Evolutionary conservation across 2,329 filamentous ascomycete genomes (phyloP).

Genomic region (Fusarium sp.): DNA sequence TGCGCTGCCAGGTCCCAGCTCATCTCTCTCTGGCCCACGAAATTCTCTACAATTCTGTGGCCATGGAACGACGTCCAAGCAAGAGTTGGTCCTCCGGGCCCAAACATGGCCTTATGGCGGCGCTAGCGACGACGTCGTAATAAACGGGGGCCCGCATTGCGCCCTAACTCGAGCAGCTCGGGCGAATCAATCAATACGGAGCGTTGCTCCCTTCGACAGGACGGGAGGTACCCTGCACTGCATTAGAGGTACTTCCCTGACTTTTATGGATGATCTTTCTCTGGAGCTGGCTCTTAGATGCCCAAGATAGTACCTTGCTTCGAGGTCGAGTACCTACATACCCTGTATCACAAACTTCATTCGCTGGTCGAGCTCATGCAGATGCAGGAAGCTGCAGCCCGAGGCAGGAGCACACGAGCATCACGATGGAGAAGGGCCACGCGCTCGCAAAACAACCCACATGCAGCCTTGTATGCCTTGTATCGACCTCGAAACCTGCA

Average conservation of each 20-base stretch:
- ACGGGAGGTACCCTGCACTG: conserved; percentile 20
- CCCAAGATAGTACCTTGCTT: conserved; percentile 37
- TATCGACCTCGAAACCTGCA: conserved; percentile 4
- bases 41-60: background rate
- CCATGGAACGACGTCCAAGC: conserved; percentile 9
- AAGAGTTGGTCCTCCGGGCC: conserved; percentile 21
- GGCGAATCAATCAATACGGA: conserved; percentile 39
- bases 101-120: conserved; percentile 32
- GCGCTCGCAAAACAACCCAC: conserved; percentile 1
- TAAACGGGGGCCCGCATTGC: conserved; percentile 37
- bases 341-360: conserved; percentile 18
- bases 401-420: conserved; percentile 18
- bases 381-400: conserved; percentile 12
- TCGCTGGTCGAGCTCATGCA: conserved; percentile 9
- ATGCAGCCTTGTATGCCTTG: conserved; percentile 1
- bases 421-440: conserved; percentile 21
- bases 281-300: conserved; percentile 9
- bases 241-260: conserved; percentile 20
- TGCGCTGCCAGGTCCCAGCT: background rate
- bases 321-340: conserved; percentile 18
- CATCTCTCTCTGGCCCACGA: background rate
- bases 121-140: conserved; percentile 41
- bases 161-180: conserved; percentile 19
- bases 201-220: background rate
- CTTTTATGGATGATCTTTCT: conserved; percentile 9